Conservation (phyloP, 1,139 yeast genomes). For the Suhomyces guaymorum region DNA sequence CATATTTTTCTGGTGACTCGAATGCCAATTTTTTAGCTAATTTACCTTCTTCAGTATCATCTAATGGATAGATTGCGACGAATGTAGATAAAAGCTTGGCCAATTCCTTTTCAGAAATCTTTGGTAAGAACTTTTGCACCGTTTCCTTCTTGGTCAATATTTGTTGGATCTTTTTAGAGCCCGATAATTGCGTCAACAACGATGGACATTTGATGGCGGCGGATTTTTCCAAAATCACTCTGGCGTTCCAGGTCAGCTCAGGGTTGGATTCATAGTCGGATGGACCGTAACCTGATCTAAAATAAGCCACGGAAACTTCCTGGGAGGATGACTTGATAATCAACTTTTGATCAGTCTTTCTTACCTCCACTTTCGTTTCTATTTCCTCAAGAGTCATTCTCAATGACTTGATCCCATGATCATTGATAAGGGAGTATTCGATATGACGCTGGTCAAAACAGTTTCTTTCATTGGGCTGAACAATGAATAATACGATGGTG, state of each 20-base stretch:
- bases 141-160: slow-evolving; percentile 60
- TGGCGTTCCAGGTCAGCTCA: slow-evolving; percentile 69
- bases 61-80: slow-evolving; percentile 85
- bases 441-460: slow-evolving; percentile 86
- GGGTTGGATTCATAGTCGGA: slow-evolving; percentile 59
- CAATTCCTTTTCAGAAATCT: slow-evolving; percentile 25
- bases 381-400: slow-evolving; percentile 71
- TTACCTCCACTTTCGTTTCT: slow-evolving; percentile 36
- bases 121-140: slow-evolving; percentile 49
- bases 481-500: slow-evolving; percentile 72
- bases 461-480: slow-evolving; percentile 84
- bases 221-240: slow-evolving; percentile 70
- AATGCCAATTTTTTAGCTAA: slow-evolving; percentile 69
- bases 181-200: slow-evolving; percentile 82
- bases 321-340: slow-evolving; percentile 54
- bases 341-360: slow-evolving; percentile 42
- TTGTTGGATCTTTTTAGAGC: slow-evolving; percentile 92
- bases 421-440: slow-evolving; percentile 65
- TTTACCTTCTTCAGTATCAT: slow-evolving; percentile 62
- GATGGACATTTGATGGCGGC: slow-evolving; percentile 91
- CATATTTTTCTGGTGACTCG: slow-evolving; percentile 67
- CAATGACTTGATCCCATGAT: slow-evolving; percentile 57
- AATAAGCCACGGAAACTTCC: slow-evolving; percentile 87
- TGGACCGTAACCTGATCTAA: slow-evolving; percentile 87
- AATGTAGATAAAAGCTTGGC: slow-evolving; percentile 58